Conservation (phyloP, 1,284 basidiomycete species). For the Melanopsichium pennsylvanicum region DNA sequence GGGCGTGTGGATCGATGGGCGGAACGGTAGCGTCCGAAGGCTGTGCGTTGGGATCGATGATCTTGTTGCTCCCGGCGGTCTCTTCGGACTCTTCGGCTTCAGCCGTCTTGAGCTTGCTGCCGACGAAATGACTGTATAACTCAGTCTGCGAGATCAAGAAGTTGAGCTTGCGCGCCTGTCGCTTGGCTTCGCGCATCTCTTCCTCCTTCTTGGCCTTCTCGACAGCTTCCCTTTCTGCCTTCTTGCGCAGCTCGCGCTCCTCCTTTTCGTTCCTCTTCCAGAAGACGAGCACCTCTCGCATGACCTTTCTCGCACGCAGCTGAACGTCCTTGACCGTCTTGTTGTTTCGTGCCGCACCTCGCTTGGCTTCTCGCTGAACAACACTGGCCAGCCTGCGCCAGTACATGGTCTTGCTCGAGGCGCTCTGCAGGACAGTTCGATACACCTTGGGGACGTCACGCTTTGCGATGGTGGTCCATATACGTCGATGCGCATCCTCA, state of each 20-base stretch:
- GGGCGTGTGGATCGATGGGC: slow-evolving; percentile 74
- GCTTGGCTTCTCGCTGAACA: slow-evolving; percentile 81
- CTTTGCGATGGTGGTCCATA: slow-evolving; percentile 64
- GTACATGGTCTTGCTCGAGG: slow-evolving; percentile 69
- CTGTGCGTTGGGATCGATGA: slow-evolving; percentile 42
- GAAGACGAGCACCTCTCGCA: slow-evolving; percentile 86
- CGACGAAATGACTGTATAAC: slow-evolving; percentile 98
- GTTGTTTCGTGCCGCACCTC: slow-evolving; percentile 78
- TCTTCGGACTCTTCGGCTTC: slow-evolving; percentile 83
- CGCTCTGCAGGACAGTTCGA: slow-evolving; percentile 60
- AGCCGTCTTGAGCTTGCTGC: slow-evolving; percentile 94
- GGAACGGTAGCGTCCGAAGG: slow-evolving; percentile 57
- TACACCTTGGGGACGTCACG: slow-evolving; percentile 65
- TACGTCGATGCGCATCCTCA: slow-evolving; percentile 61
- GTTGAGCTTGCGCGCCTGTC: slow-evolving; percentile 95
- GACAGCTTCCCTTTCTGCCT: slow-evolving; percentile 78
- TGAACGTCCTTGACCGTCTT: slow-evolving; percentile 88
- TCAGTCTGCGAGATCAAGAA: slow-evolving; percentile 99
- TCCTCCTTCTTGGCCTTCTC: slow-evolving; percentile 82
- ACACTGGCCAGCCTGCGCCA: slow-evolving; percentile 79
- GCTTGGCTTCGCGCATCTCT: slow-evolving; percentile 91
- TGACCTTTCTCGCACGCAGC: slow-evolving; percentile 83
- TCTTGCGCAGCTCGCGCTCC: slow-evolving; percentile 82
- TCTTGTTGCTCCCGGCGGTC: slow-evolving; percentile 65
- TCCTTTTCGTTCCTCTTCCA: slow-evolving; percentile 99